Evolutionary conservation across 2,329 filamentous ascomycete genomes (phyloP), one percentile per base, ranked within the genome.

Genomic region (Ceratocystis huliohia): DNA sequence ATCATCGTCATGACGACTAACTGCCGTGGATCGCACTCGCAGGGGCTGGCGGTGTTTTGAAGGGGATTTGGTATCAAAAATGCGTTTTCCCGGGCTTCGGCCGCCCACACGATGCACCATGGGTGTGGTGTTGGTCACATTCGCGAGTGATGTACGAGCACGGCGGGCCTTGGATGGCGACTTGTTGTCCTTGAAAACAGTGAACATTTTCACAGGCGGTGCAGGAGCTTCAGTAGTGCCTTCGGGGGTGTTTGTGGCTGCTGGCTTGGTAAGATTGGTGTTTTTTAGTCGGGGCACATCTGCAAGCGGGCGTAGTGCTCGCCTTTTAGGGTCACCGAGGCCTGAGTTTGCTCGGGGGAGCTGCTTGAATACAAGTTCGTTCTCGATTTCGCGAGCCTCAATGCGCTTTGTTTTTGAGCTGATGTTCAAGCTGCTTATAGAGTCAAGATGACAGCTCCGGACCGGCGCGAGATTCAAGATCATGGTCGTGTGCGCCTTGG

Each of bases 371-470:
- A 96, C 87, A 3, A 95, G 88, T 73, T 96, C 91, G 73, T 97
- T 97, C 75, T 97, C 93, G 67, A 96, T 89, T 75, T 97, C 94
- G 63, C 91, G 87, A 10, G 96, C 88, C 75, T 97, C 93, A 71
- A 97, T 96, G 72, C 95, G 91, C 79, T 96, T 96, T 28, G 93
- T 95, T 10, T 93, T 84, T 64, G 94, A 96, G 72, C 92, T 94
- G 72, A 97, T 94, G 73, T 96, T 96, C 65, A 97, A 79, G 69
- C 92, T 96, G 76, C 90, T 96, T 5, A 96, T 81, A 0, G 93
- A 96, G 74, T 97, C 93, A 48, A 96, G 82, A 73, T 97, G 93
- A 73, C 96, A 97, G 71, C 89, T 91, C 69, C 89, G 85, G n/a
- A 95, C 82, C 0, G 94, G 92, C 0, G 93, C 90, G 2, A 97